Evolutionary conservation across 2,329 filamentous ascomycete genomes (phyloP).

Genomic region (Drechmeria coniospora): DNA sequence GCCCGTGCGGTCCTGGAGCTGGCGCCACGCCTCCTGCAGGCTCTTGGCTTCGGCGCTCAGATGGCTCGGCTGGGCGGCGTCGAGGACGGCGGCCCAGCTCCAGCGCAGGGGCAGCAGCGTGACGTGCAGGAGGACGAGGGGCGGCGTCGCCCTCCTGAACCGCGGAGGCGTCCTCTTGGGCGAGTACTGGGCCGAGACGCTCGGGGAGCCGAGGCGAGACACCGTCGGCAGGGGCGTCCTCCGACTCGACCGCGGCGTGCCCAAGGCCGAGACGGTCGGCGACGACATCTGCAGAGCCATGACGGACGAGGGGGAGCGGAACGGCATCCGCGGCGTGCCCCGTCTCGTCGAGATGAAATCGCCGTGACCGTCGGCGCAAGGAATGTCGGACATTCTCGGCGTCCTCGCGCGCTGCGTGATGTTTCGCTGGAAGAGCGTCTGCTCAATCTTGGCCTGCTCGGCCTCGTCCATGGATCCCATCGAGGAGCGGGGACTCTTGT

Average conservation of each 20-base stretch:
- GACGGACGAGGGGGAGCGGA: conserved; percentile 54
- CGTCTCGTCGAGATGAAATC: conserved; percentile 40
- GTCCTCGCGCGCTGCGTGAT: conserved; percentile 14
- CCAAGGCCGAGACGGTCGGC: conserved; percentile 40
- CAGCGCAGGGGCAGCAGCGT: conserved; percentile 58
- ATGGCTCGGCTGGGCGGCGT: conserved; percentile 23
- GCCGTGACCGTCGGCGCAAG: conserved; percentile 28
- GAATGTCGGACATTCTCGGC: conserved; percentile 34
- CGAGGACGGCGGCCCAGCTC: conserved; percentile 43
- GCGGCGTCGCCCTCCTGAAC: conserved; percentile 42
- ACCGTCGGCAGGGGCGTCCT: conserved; percentile 30
- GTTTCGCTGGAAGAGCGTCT: conserved; percentile 15
- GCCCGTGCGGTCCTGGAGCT: conserved; percentile 53
- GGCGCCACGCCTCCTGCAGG: conserved; percentile 47
- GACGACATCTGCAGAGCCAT: conserved; percentile 59
- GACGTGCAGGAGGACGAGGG: conserved; percentile 63
- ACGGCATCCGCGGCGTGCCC: conserved; percentile 44
- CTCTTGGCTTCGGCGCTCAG: conserved; percentile 30
- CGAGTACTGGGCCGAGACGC: conserved; percentile 33
- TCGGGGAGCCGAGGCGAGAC: conserved; percentile 42
- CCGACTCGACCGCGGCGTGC: conserved; percentile 40
- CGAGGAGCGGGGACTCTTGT: conserved; percentile 40
- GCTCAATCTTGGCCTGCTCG: conserved; percentile 17
- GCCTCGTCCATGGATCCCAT: conserved; percentile 31
- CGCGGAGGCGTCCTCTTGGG: conserved; percentile 43